Percentiles rank a stretch among this genome's conserved stretches.
phyloP scores from a whole-genome alignment of 2,329 filamentous ascomycete species.

The Purpureocillium takamizusanense region DNA sequence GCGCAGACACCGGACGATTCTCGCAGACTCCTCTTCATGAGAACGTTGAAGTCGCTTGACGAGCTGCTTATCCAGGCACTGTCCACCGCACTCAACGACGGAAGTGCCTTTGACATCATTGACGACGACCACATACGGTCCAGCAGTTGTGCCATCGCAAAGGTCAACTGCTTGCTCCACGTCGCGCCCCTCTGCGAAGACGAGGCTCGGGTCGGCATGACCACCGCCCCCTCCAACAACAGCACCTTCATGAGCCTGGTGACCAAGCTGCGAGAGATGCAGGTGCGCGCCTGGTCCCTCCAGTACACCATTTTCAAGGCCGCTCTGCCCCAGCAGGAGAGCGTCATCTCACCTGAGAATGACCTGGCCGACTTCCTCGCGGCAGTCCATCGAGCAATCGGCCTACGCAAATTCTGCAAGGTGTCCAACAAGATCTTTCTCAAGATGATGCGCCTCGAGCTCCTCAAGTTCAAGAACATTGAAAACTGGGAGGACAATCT shows the following conservation, averaged over 20 bases:
- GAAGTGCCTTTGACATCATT: conserved; percentile 69
- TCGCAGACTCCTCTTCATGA: conserved; percentile 63
- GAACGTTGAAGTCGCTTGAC: conserved; percentile 70
- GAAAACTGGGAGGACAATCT: conserved; percentile 82
- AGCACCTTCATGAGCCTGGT: conserved; percentile 43
- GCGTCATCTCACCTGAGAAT: conserved; percentile 58
- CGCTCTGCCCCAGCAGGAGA: conserved; percentile 57
- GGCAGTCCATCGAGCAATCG: conserved; percentile 74
- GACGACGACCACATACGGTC: conserved; percentile 69
- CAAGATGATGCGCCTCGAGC: conserved; percentile 78
- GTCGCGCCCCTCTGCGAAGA: conserved; percentile 77
- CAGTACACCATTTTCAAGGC: conserved; percentile 75
- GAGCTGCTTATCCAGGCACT: conserved; percentile 65
- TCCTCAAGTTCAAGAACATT: conserved; percentile 65
- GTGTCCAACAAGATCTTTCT: conserved; percentile 79
- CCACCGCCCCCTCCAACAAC: conserved; percentile 48
- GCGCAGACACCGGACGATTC: conserved; percentile 49
- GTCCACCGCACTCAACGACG: conserved; percentile 58
- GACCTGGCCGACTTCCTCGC: conserved; percentile 73
- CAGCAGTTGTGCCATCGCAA: conserved; percentile 63
- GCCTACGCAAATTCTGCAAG: conserved; percentile 78
- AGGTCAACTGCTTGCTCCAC: conserved; percentile 67
- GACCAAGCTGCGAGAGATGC: conserved; percentile 73
- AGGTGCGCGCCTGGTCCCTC: conserved; percentile 80
- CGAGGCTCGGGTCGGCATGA: conserved; percentile 69